These are phyloP conservation scores for Paracamarosporium sp. DNA, from an alignment of 2,329 filamentous ascomycete genomes.

Conservation along the genomic window DNA sequence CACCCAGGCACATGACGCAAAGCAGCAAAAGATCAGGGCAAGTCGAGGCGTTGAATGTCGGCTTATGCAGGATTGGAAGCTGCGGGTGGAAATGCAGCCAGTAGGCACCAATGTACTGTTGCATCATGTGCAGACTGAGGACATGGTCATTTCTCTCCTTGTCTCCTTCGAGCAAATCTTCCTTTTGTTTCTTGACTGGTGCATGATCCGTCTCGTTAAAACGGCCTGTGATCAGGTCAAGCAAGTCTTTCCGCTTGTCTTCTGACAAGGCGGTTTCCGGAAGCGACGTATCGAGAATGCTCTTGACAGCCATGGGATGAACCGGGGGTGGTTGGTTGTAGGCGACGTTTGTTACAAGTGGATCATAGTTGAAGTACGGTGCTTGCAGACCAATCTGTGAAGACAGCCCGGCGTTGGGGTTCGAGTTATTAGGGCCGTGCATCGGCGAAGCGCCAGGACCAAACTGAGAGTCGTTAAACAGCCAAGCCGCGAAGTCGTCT, in stretches of 20 bases:
- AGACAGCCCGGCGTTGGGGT: conserved; percentile 50
- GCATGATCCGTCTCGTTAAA: conserved; percentile 84
- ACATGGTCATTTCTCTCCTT: conserved; percentile 67
- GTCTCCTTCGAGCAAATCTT: conserved; percentile 79
- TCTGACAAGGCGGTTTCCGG: conserved; percentile 85
- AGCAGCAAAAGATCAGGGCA: conserved; percentile 85
- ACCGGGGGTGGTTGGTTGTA: conserved; percentile 63
- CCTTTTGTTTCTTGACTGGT: conserved; percentile 75
- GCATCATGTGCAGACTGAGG: conserved; percentile 92
- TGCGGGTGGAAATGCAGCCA: conserved; percentile 96
- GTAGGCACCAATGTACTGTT: conserved; percentile 85
- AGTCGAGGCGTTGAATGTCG: conserved; percentile 87
- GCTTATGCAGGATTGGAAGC: conserved; percentile 91
- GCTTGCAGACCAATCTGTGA: conserved; percentile 54
- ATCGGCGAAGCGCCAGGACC: conserved; percentile 47
- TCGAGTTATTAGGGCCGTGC: conserved; percentile 27
- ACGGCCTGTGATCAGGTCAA: conserved; percentile 79
- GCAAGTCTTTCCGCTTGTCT: conserved; percentile 82
- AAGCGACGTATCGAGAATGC: conserved; percentile 78
- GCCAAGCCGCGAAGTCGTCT: conserved; percentile 84
- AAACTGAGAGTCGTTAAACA: conserved; percentile 74
- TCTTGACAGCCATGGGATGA: conserved; percentile 90
- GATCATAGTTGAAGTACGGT: conserved; percentile 59
- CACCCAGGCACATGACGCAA: conserved; percentile 90
- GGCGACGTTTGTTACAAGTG: conserved; percentile 56